Percentiles rank a stretch among this genome's conserved stretches.
Conservation (phyloP, 108 stramenopile genomes). For the Licmophora abbreviata region DNA sequence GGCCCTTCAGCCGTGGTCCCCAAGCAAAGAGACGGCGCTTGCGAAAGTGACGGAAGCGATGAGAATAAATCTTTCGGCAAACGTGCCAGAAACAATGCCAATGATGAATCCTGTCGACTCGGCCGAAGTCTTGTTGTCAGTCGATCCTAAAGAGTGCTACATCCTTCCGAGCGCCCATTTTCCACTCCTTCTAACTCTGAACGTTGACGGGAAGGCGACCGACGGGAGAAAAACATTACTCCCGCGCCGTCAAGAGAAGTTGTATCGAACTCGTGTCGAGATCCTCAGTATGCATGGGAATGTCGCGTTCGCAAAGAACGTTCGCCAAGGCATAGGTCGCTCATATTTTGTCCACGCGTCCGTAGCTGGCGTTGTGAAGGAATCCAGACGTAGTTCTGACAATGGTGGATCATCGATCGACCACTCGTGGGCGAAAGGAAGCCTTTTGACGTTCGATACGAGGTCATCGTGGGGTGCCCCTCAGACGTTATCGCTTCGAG, state of each 20-base stretch:
- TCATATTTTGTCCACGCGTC: constrained; percentile 46
- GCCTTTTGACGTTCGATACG: constrained; percentile 50
- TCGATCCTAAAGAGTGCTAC: constrained; percentile 65
- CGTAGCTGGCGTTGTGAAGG: constrained; percentile 51
- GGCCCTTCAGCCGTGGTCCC: constrained; percentile 71
- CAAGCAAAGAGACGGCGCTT: constrained; percentile 66
- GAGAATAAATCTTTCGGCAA: constrained; percentile 33
- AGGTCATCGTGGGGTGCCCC: constrained; percentile 78
- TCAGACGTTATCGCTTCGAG: constrained; percentile 52
- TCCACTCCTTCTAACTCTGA: constrained; percentile 72
- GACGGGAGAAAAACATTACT: neutral
- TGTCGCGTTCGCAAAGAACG: neutral
- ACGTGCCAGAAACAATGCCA: constrained; percentile 11
- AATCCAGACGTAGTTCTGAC: constrained; percentile 34
- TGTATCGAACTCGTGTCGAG: constrained; percentile 65
- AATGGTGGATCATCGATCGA: neutral
- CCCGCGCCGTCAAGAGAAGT: constrained; percentile 20
- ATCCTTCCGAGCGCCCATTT: constrained; percentile 85
- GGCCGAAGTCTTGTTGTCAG: constrained; percentile 34
- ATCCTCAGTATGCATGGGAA: constrained; percentile 20
- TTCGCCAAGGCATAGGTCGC: constrained; percentile 4
- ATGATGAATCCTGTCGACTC: constrained; percentile 73
- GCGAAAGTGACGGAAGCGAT: constrained; percentile 53
- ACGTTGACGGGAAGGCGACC: constrained; percentile 8
- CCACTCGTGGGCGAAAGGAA: constrained; percentile 36